phyloP scores from a whole-genome alignment of 768 basidiomycete species.

The Russula vinacea region DNA sequence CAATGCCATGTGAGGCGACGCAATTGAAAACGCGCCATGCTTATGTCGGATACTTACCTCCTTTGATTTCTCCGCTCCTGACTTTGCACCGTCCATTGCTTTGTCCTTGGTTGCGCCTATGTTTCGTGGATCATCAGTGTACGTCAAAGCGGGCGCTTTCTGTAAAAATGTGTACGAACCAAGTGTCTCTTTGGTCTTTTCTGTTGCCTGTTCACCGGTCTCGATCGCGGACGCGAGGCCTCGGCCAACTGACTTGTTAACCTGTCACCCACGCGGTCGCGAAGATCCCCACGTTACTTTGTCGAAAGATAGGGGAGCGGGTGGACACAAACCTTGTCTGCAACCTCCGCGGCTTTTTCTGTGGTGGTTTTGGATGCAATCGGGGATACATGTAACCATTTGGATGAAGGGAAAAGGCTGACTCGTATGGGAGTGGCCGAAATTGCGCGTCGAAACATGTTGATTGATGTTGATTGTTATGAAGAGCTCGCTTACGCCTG shows the following conservation, averaged over 20 bases:
- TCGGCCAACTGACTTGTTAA: constrained; percentile 27
- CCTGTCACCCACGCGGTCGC: constrained; percentile 8
- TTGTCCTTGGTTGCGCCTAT: constrained; percentile 20
- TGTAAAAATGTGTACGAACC: constrained; percentile 11
- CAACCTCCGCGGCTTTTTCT: constrained; percentile 26
- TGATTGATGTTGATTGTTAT: not conserved
- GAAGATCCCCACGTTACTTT: not conserved
- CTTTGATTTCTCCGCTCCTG: constrained; percentile 11
- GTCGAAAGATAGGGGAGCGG: no score
- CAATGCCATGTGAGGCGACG: not conserved
- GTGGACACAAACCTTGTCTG: constrained; percentile 23
- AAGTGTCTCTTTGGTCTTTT: constrained; percentile 25
- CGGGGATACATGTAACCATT: constrained; percentile 21
- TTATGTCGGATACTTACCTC: not conserved
- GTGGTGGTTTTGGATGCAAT: constrained; percentile 8
- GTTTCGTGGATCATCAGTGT: not conserved
- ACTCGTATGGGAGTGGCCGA: constrained; percentile 1
- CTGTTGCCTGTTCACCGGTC: constrained; percentile 22
- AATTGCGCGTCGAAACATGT: constrained; percentile 16
- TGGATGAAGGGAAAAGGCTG: not conserved
- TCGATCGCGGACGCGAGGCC: constrained; percentile 28
- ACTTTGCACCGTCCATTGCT: not conserved
- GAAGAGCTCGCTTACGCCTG: no score
- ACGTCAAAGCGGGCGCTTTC: no score
- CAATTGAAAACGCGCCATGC: not conserved